Percentiles rank a stretch among this genome's conserved stretches.
phyloP scores from a whole-genome alignment of 441 rosid genomes.

The Adansonia gregorii region DNA sequence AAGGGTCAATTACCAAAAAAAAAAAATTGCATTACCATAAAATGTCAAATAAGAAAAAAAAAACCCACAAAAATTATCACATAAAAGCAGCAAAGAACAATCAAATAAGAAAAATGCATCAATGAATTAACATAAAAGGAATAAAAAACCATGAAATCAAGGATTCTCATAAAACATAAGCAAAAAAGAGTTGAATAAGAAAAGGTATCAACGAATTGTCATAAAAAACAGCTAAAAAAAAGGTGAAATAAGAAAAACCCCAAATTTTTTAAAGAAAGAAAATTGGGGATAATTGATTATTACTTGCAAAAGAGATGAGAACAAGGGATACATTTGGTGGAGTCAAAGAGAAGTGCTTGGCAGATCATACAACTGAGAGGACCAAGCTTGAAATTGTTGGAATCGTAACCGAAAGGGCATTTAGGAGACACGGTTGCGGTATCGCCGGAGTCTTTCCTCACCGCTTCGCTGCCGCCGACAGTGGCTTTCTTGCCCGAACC shows the following conservation, averaged over 20 bases:
- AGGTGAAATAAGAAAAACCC: background rate
- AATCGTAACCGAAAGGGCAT: conserved; percentile 93
- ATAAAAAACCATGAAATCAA: background rate
- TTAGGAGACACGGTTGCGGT: conserved; percentile 58
- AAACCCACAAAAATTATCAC: background rate
- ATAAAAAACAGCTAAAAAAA: background rate
- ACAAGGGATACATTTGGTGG: conserved; percentile 87
- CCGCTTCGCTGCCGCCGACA: conserved; percentile 17
- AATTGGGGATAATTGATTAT: background rate
- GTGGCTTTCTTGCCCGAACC: conserved; percentile 41
- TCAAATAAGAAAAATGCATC: background rate
- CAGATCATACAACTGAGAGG: conserved; percentile 96
- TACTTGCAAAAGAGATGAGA: conserved; percentile 93
- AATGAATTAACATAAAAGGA: background rate
- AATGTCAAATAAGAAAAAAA: background rate
- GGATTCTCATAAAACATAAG: background rate
- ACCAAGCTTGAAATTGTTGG: conserved; percentile 88
- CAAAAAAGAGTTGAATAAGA: background rate
- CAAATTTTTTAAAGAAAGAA: background rate
- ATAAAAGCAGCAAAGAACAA: background rate
- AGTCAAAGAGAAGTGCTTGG: conserved; percentile 79
- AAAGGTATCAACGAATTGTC: background rate
- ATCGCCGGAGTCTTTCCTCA: conserved; percentile 49
- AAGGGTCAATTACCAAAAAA: background rate
- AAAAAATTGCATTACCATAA: background rate